Evolutionary conservation across 2,329 filamentous ascomycete species (phyloP), one percentile per base, ranked within the genome.

Genomic region (Cladosporium sp.): DNA sequence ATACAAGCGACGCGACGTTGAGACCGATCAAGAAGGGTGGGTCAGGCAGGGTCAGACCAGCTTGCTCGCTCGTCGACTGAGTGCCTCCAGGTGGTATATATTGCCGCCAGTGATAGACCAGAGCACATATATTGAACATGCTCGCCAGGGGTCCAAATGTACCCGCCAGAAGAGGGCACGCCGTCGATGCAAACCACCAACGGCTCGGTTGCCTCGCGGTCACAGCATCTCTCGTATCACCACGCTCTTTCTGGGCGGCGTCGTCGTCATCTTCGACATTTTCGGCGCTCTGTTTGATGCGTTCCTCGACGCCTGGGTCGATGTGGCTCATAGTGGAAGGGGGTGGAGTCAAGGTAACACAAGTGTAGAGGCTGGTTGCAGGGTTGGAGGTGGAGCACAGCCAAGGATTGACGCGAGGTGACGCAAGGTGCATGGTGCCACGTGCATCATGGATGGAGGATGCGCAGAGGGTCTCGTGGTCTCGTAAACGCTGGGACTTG

Each of bases 111-210:
- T 82, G 79, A 68, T 84, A 80, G 1, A 84, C 81, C 7, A 88
- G 76, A 13, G 85, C 85, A 64, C 76, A 79, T n/a, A 79, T 75
- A 53, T 71, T 78, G 71, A 79, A 78, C 36, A 74, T 74, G 61
- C 68, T 76, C 32, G 78, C 76, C 26, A 79, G 71, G 18, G 78
- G 78, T 0, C 77, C 78, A 51, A 79, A 78, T 1, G 76, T 79
- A 68, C 79, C 79, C 4, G 85, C 86, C 39, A 87, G 77, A 3
- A 88, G 76, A 16, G 86, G 86, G 70, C 83, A 84, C 34, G 81
- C 84, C 10, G 86, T 88, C 23, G 83, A 85, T 2, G 85, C 85
- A 71, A 88, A 84, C 86, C 86, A 88, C 85, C 85, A 88, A 13
- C 46, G 48, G 53, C 61, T 70, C 8, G 68, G 82, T 64, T 81